Conservation (phyloP, 1,139 yeast species). For the Sugiyamaella castrensis region DNA sequence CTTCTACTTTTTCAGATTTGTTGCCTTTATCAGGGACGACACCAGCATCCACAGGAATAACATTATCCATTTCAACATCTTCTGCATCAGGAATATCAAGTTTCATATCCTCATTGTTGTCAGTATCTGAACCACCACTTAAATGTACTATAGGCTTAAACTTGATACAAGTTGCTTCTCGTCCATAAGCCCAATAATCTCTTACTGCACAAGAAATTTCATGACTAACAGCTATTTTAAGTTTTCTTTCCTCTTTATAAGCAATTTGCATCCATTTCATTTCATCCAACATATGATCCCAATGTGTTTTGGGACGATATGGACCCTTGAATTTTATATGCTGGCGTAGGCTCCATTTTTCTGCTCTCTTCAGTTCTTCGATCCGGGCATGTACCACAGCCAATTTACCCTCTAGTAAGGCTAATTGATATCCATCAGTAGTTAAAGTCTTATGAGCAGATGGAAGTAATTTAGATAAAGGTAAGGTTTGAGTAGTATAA, state of each 20-base stretch:
- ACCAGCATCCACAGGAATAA: not conserved
- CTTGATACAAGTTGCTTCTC: slow-evolving; percentile 57
- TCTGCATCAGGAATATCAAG: slow-evolving; percentile 6
- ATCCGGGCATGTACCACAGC: slow-evolving; percentile 91
- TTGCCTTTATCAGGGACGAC: not conserved
- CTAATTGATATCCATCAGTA: slow-evolving; percentile 80
- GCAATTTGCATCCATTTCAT: slow-evolving; percentile 84
- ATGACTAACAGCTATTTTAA: slow-evolving; percentile 66
- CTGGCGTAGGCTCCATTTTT: slow-evolving; percentile 90
- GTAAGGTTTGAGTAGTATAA: slow-evolving; percentile 83
- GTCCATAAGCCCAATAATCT: slow-evolving; percentile 79
- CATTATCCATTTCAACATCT: slow-evolving; percentile 9
- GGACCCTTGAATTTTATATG: slow-evolving; percentile 75
- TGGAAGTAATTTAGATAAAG: slow-evolving; percentile 74
- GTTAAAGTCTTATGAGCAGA: slow-evolving; percentile 82
- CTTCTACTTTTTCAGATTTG: not conserved
- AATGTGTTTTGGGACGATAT: slow-evolving; percentile 52
- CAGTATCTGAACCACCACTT: slow-evolving; percentile 9
- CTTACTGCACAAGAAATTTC: slow-evolving; percentile 65
- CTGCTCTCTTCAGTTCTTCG: slow-evolving; percentile 83
- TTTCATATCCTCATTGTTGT: slow-evolving; percentile 11
- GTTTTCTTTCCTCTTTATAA: slow-evolving; percentile 66
- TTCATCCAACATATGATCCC: slow-evolving; percentile 76
- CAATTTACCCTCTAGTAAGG: slow-evolving; percentile 87
- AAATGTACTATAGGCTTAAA: slow-evolving; percentile 40